phyloP scores from a whole-genome alignment of 1,139 yeast species.

The Debaryomyces sp. region DNA sequence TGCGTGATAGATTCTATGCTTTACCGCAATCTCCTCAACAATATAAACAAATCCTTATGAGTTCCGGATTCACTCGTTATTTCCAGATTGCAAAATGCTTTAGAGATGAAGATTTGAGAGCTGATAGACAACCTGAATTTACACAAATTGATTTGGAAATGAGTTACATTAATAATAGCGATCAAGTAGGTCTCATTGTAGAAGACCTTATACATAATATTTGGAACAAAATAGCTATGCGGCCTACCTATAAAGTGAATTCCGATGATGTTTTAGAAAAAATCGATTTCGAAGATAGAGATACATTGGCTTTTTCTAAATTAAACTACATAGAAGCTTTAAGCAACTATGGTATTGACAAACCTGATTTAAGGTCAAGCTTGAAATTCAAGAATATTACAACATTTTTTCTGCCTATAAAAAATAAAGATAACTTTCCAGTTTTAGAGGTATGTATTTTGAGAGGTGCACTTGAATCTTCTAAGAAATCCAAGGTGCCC shows the following conservation, averaged over 20 bases:
- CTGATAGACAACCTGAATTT: constrained; percentile 97
- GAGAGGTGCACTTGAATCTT: constrained; percentile 45
- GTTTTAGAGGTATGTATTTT: constrained; percentile 75
- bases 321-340: constrained; percentile 72
- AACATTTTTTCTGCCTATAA: constrained; percentile 35
- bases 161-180: constrained; percentile 73
- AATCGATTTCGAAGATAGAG: constrained; percentile 19
- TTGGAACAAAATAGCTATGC: constrained; percentile 54
- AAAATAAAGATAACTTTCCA: constrained; percentile 49
- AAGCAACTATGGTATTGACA: constrained; percentile 81
- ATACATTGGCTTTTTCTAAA: constrained; percentile 36
- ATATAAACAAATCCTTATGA: constrained; percentile 91
- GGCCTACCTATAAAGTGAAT: constrained; percentile 40
- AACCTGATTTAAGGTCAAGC: constrained; percentile 82
- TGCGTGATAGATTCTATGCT: constrained; percentile 70
- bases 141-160: constrained; percentile 95
- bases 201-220: constrained; percentile 56
- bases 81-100: constrained; percentile 93
- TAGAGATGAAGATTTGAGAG: constrained; percentile 91
- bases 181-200: constrained; percentile 66
- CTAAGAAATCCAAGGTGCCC: constrained; percentile 25
- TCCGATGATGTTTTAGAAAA: constrained; percentile 25
- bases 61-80: constrained; percentile 84
- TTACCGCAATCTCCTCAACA: constrained; percentile 98
- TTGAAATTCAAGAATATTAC: constrained; percentile 55